phyloP scores from a whole-genome alignment of 2,329 filamentous ascomycete genomes.

The Phaeosphaeriaceae sp. region DNA sequence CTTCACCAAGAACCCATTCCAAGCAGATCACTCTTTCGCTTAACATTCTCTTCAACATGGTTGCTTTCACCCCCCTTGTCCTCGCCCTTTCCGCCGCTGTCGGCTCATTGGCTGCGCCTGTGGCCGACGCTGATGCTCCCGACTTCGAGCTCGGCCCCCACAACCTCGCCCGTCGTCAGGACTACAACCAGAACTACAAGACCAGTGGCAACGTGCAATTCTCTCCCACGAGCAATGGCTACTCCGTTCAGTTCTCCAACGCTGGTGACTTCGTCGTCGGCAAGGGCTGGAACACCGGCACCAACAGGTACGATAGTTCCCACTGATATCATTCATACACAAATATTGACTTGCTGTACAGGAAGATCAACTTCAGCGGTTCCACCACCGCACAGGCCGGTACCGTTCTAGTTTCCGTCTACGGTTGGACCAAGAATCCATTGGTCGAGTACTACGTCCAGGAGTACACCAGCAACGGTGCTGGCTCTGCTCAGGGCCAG shows the following conservation, averaged over 20 bases:
- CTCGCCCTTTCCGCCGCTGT: constrained; percentile 28
- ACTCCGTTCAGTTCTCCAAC: constrained; percentile 36
- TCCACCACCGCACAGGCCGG: constrained; percentile 29
- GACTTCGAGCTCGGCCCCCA: constrained; percentile 36
- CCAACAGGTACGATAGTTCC: constrained; percentile 4
- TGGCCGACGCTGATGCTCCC: constrained; percentile 27
- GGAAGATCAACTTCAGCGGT: constrained; percentile 38
- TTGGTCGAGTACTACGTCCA: constrained; percentile 59
- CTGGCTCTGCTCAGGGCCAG: constrained; percentile 34
- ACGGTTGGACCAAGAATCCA: constrained; percentile 63
- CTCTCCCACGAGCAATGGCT: constrained; percentile 33
- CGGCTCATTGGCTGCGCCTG: constrained; percentile 31
- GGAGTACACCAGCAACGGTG: constrained; percentile 56
- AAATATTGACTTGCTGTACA: constrained; percentile 1
- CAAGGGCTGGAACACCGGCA: constrained; percentile 41
- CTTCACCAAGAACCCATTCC: constrained; percentile 4
- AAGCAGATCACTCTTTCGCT: constrained; percentile 5
- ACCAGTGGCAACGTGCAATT: constrained; percentile 40
- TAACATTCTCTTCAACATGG: constrained; percentile 26
- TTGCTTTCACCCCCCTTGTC: constrained; percentile 31
- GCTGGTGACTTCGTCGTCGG: constrained; percentile 42
- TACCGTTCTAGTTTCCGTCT: constrained; percentile 50
- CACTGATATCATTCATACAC: not conserved
- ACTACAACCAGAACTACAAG: constrained; percentile 46
- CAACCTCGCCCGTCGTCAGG: constrained; percentile 33